These are phyloP conservation scores for Monosporozyma unispora DNA, from an alignment of 805 yeast genomes.

Conservation along the genomic window DNA sequence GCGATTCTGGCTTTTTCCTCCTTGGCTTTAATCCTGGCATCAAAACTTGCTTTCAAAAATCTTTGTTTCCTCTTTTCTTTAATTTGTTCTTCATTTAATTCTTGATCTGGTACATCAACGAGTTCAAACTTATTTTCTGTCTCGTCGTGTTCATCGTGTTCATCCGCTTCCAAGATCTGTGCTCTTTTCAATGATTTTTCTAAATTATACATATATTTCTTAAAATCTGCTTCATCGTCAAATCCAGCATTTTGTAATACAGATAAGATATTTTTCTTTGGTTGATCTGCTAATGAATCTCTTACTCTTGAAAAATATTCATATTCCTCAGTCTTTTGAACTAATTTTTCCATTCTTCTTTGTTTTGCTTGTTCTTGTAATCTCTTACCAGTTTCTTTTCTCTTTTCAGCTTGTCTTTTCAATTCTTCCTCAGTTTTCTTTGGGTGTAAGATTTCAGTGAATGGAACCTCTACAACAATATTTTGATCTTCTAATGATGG, in stretches of 20 bases:
- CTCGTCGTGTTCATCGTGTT: constrained; percentile 34
- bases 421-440: constrained; percentile 82
- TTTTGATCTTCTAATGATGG: constrained; percentile 62
- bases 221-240: constrained; percentile 62
- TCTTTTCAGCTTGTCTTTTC: constrained; percentile 62
- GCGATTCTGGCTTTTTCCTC: constrained; percentile 66
- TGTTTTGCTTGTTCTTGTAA: constrained; percentile 90
- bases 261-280: constrained; percentile 45
- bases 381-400: constrained; percentile 77
- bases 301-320: constrained; percentile 57
- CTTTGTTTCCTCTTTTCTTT: constrained; percentile 82
- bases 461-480: constrained; percentile 74
- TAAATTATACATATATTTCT: constrained; percentile 52
- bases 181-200: constrained; percentile 66
- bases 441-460: constrained; percentile 51
- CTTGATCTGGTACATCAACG: constrained; percentile 75
- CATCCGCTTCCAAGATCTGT: constrained; percentile 55
- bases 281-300: constrained; percentile 40
- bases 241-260: constrained; percentile 66
- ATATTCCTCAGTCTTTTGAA: constrained; percentile 72
- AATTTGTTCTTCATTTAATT: constrained; percentile 67
- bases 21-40: constrained; percentile 76
- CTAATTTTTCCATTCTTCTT: constrained; percentile 67
- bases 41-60: constrained; percentile 75
- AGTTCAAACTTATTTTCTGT: constrained; percentile 54